Evolutionary conservation across 768 basidiomycete genomes (phyloP).

Genomic region (Lentinula guzmanii): DNA sequence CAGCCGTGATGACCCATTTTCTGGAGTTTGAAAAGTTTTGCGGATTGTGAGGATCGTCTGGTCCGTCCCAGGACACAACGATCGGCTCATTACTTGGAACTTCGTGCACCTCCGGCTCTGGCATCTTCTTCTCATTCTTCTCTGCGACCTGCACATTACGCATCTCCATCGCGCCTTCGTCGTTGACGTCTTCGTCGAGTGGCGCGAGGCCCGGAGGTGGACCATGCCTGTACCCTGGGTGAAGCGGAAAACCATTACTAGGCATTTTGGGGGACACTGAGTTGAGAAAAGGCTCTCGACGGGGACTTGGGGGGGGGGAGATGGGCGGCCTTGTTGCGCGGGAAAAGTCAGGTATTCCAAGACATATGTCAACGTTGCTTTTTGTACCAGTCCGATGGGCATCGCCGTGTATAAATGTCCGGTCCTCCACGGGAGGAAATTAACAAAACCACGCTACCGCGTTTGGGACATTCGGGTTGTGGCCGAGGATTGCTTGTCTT

Average conservation of each 20-base stretch:
- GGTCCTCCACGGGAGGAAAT: not conserved
- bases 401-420: not conserved
- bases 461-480: not conserved
- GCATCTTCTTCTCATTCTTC: slow-evolving; percentile 4
- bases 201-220: not conserved
- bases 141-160: not conserved
- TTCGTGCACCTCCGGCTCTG: not conserved
- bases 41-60: slow-evolving; percentile 46
- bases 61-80: slow-evolving; percentile 47
- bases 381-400: not conserved
- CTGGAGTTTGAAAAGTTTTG: slow-evolving; percentile 54
- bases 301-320: not conserved
- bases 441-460: not conserved
- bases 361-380: not conserved
- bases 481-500: not conserved
- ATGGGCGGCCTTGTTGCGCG: not conserved
- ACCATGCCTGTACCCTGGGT: not conserved
- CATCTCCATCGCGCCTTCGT: not conserved
- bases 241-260: not conserved
- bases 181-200: not conserved
- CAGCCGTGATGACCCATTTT: slow-evolving; percentile 43
- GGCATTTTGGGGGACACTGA: not conserved
- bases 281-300: not conserved
- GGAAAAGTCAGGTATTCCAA: not conserved
- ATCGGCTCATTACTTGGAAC: not conserved